These are phyloP conservation scores for Exophiala alcalophila DNA, from an alignment of 2,329 filamentous ascomycete genomes.

Conservation along the genomic window DNA sequence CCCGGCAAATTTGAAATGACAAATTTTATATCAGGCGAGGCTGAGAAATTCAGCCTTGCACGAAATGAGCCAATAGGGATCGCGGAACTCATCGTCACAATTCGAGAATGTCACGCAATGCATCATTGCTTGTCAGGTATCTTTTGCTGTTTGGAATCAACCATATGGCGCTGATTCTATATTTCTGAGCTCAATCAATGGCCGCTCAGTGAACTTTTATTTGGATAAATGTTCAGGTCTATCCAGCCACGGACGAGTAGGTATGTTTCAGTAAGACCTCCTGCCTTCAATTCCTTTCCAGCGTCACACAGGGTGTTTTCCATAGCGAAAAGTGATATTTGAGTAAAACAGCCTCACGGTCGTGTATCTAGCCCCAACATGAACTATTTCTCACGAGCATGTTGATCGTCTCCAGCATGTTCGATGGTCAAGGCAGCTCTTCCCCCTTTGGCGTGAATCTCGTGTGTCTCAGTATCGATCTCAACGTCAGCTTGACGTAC, in stretches of 20 bases:
- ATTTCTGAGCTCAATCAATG: not conserved
- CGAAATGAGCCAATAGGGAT: too few species aligned
- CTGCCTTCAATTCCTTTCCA: not conserved
- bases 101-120: too few species aligned
- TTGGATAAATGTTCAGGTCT: too few species aligned
- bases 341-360: not conserved
- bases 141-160: too few species aligned
- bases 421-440: slow-evolving; percentile 1
- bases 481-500: slow-evolving; percentile 2
- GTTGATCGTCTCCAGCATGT: not conserved
- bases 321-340: not conserved
- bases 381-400: slow-evolving; percentile 1
- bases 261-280: too few species aligned
- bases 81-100: too few species aligned
- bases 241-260: too few species aligned
- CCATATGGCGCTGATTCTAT: too few species aligned
- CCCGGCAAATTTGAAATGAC: too few species aligned
- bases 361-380: not conserved
- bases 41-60: too few species aligned
- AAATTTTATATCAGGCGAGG: too few species aligned
- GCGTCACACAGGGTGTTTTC: not conserved
- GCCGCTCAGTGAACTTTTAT: not conserved
- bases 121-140: too few species aligned
- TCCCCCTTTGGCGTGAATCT: slow-evolving; percentile 1
- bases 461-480: not conserved